A percentile compares a stretch with the other conserved stretches of the same genome.
phyloP scores from a whole-genome alignment of 768 basidiomycete species.

The Phylloporus arenicola region DNA sequence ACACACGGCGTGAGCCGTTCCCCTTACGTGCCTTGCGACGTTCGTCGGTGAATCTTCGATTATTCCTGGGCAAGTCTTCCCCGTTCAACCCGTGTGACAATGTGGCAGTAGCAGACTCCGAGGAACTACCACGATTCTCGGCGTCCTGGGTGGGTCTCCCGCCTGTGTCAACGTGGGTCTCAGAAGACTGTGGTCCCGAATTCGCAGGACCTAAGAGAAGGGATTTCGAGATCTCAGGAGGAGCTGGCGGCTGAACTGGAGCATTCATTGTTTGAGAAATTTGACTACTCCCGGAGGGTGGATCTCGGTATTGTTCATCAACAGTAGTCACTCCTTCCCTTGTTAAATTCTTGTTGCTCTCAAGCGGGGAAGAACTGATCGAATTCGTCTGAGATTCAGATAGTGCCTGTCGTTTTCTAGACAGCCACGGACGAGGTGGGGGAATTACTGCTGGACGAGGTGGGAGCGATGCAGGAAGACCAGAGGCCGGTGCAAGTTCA shows the following conservation, averaged over 20 bases:
- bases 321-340: not conserved
- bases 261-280: constrained; percentile 9
- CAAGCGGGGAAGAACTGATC: not conserved
- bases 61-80: constrained; percentile 9
- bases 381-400: not conserved
- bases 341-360: not conserved
- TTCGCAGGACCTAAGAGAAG: constrained; percentile 9
- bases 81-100: constrained; percentile 1
- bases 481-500: not conserved
- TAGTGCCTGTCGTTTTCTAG: constrained; percentile 6
- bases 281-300: not conserved
- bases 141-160: not conserved
- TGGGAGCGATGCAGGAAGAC: constrained; percentile 8
- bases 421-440: constrained; percentile 20
- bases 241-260: constrained; percentile 2
- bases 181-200: constrained; percentile 4
- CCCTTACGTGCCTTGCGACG: constrained; percentile 2
- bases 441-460: constrained; percentile 18
- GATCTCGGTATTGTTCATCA: not conserved
- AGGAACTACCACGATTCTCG: constrained; percentile 1
- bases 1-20: not conserved
- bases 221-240: constrained; percentile 5
- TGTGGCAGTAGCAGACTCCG: constrained; percentile 6
- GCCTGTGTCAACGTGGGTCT: not conserved
- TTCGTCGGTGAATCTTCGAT: constrained; percentile 9